A percentile compares a stretch with the other conserved stretches of the same genome.
phyloP scores from a whole-genome alignment of 2,329 filamentous ascomycete genomes.

The Didymella lethalis region DNA sequence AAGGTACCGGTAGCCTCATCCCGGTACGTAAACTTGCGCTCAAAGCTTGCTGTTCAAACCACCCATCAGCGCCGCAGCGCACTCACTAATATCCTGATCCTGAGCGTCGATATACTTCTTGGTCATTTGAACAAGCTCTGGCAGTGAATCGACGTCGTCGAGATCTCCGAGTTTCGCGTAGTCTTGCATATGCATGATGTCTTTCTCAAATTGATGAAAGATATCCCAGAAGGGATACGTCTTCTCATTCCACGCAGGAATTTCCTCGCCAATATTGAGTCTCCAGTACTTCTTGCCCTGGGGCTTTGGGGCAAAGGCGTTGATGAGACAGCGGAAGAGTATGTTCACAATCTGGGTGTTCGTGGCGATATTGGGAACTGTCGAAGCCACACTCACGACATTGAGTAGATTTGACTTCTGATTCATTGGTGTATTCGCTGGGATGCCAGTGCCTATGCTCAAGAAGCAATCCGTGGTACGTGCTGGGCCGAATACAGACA shows the following conservation, averaged over 20 bases:
- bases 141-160: background rate
- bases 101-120: background rate
- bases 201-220: background rate
- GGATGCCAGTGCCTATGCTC: conserved; percentile 17
- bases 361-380: background rate
- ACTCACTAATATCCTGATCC: background rate
- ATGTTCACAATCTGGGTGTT: conserved; percentile 10
- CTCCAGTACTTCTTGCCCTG: background rate
- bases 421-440: conserved; percentile 3
- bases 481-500: conserved; percentile 7
- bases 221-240: background rate
- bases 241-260: conserved; percentile 4
- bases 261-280: conserved; percentile 10
- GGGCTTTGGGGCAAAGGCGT: conserved; percentile 10
- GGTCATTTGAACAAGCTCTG: background rate
- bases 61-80: background rate
- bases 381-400: background rate
- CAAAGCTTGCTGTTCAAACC: conserved; percentile 1
- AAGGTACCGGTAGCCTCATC: background rate
- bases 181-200: background rate
- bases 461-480: conserved; percentile 19
- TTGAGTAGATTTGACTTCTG: background rate
- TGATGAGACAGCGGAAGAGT: conserved; percentile 8
- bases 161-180: conserved; percentile 6
- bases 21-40: background rate